phyloP scores from a whole-genome alignment of 176 grass and related monocot genomes.

The Aechmea fasciata region DNA sequence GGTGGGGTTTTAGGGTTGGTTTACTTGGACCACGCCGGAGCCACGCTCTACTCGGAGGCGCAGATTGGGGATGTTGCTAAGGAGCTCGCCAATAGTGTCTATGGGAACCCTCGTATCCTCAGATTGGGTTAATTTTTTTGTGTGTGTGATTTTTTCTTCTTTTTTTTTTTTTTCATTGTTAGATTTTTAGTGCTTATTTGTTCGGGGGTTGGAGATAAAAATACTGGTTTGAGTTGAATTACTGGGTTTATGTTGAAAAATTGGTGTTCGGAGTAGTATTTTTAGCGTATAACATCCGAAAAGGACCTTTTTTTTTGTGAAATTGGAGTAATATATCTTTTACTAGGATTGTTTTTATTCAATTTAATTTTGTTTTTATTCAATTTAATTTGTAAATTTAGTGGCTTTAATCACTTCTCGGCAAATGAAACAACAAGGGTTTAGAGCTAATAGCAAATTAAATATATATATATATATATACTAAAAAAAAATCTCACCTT shows the following conservation, averaged over 20 bases:
- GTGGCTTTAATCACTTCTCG: too few relatives aligned
- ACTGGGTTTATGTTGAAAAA: too few relatives aligned
- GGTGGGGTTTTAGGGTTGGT: conserved; percentile 37
- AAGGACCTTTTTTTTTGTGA: background rate
- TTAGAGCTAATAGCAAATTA: too few relatives aligned
- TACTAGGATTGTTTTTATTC: too few relatives aligned
- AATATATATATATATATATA: too few relatives aligned
- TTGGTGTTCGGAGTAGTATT: background rate
- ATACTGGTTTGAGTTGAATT: too few relatives aligned
- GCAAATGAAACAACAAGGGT: too few relatives aligned
- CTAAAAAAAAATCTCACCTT: too few relatives aligned
- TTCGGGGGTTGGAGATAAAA: too few relatives aligned
- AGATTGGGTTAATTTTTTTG: background rate
- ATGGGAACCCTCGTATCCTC: conserved; percentile 97
- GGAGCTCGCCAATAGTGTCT: conserved; percentile 62
- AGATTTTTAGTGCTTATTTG: background rate
- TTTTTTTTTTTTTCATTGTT: background rate
- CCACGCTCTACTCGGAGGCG: conserved; percentile 61
- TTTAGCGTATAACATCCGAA: background rate
- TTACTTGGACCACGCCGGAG: conserved; percentile 83
- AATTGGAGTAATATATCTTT: background rate
- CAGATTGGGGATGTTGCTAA: conserved; percentile 60
- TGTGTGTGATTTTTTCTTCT: too few relatives aligned
- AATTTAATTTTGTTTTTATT: too few relatives aligned
- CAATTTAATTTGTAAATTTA: too few relatives aligned